Evolutionary conservation across 1,139 yeast genomes (phyloP).

Genomic region (Saccharomyces hybrid): DNA sequence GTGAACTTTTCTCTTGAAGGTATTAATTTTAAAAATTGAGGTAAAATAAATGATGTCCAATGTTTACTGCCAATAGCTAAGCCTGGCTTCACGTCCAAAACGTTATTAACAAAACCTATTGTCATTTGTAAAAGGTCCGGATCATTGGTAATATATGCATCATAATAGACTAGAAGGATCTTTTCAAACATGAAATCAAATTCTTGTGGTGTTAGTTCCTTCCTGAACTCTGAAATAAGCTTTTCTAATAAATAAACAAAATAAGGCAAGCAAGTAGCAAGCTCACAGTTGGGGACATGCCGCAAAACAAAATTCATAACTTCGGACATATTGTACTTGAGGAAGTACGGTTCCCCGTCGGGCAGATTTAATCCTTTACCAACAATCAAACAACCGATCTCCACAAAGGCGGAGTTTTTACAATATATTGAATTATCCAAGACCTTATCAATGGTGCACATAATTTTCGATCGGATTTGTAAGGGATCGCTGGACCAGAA

Average conservation of each 20-base stretch:
- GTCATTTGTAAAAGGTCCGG: slow-evolving; percentile 40
- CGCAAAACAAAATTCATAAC: slow-evolving; percentile 22
- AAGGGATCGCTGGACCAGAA: slow-evolving; percentile 36
- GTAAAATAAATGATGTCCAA: slow-evolving; percentile 35
- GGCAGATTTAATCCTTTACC: slow-evolving; percentile 26
- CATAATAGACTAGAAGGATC: slow-evolving; percentile 21
- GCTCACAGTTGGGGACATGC: slow-evolving; percentile 16
- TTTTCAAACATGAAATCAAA: slow-evolving; percentile 26
- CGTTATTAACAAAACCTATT: slow-evolving; percentile 47
- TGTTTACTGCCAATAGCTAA: slow-evolving; percentile 36
- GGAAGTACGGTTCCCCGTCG: slow-evolving; percentile 27
- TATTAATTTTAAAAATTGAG: slow-evolving; percentile 38
- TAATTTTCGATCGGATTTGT: slow-evolving; percentile 32
- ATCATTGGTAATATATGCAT: slow-evolving; percentile 26
- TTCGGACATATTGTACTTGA: slow-evolving; percentile 24
- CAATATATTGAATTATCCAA: slow-evolving; percentile 17
- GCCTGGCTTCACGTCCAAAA: slow-evolving; percentile 45
- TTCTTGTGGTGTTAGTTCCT: slow-evolving; percentile 18
- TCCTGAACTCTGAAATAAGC: slow-evolving; percentile 19
- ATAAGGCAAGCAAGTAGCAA: slow-evolving; percentile 24
- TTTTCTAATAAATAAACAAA: slow-evolving; percentile 26
- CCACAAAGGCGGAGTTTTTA: slow-evolving; percentile 24
- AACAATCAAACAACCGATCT: slow-evolving; percentile 26
- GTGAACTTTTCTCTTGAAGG: slow-evolving; percentile 56
- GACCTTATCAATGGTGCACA: slow-evolving; percentile 28